Percentiles rank a stretch among this genome's conserved stretches.
These are phyloP conservation scores for Clonostachys rhizophaga DNA, from an alignment of 2,329 filamentous ascomycete genomes.

Conservation along the genomic window DNA sequence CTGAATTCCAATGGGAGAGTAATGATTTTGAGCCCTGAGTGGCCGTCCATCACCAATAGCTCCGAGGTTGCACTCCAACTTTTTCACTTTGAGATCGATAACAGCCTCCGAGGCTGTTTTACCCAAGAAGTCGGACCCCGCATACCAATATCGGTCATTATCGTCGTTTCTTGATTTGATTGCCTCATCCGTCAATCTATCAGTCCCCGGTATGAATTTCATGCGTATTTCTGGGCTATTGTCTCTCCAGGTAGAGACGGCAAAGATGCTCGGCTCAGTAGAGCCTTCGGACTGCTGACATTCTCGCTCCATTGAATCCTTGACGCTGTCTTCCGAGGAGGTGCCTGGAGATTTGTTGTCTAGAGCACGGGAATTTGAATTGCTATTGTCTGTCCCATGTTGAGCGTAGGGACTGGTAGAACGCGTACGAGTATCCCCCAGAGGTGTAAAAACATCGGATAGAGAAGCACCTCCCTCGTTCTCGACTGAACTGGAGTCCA, in stretches of 20 bases:
- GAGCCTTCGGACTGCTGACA: too few species aligned
- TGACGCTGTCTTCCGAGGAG: too few species aligned
- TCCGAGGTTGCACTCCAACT: slow-evolving; percentile 21
- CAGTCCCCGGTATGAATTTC: slow-evolving; percentile 8
- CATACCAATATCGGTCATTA: slow-evolving; percentile 30
- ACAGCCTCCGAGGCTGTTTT: slow-evolving; percentile 21
- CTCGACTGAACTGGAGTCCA: too few species aligned
- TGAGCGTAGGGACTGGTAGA: too few species aligned
- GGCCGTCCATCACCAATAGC: slow-evolving; percentile 29
- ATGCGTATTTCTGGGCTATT: not conserved
- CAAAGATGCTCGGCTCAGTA: too few species aligned
- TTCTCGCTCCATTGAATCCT: too few species aligned
- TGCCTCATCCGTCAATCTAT: slow-evolving; percentile 12
- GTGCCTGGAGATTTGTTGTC: too few species aligned
- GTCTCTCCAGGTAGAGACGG: not conserved
- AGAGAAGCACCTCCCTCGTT: too few species aligned
- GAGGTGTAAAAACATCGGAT: too few species aligned
- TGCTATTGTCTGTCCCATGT: too few species aligned
- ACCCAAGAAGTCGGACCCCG: slow-evolving; percentile 25
- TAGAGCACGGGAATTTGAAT: too few species aligned
- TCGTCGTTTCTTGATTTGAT: slow-evolving; percentile 15
- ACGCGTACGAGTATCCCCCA: too few species aligned
- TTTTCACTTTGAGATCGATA: slow-evolving; percentile 19
- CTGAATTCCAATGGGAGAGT: slow-evolving; percentile 22
- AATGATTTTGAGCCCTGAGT: slow-evolving; percentile 12